Conservation (phyloP, 371 early-diverging fungal species). For the Mortierella sp. region DNA sequence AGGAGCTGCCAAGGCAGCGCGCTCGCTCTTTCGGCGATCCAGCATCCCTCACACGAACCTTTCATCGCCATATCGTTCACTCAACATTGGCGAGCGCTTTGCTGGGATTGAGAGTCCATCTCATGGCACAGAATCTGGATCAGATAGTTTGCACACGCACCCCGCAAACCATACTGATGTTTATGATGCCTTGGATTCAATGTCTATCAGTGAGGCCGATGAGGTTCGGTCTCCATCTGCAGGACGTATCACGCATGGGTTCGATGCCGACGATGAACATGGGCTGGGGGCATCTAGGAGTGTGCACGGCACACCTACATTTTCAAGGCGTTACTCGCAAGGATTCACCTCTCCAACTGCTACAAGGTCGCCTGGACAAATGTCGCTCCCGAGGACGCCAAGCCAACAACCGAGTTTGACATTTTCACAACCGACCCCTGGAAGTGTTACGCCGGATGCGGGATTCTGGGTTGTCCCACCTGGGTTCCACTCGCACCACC, state of each 20-base stretch:
- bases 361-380: neutral
- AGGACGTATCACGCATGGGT: conserved; percentile 16
- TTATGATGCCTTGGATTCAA: conserved; percentile 38
- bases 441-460: conserved; percentile 36
- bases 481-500: conserved; percentile 46
- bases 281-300: neutral
- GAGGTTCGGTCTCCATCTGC: neutral
- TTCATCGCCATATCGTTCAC: conserved; percentile 9
- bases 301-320: neutral
- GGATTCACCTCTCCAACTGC: neutral
- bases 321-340: neutral
- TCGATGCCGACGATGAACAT: conserved; percentile 16
- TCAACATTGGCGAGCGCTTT: neutral
- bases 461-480: conserved; percentile 37
- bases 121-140: neutral
- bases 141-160: neutral
- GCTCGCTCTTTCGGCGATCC: conserved; percentile 35
- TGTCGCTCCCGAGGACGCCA: conserved; percentile 35
- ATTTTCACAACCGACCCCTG: conserved; percentile 48
- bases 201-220: conserved; percentile 24
- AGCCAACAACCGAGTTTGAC: conserved; percentile 47
- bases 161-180: neutral
- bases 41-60: conserved; percentile 13
- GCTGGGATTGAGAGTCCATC: neutral
- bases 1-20: conserved; percentile 37